phyloP scores from a whole-genome alignment of 805 yeast species.

The Lipomyces orientalis region DNA sequence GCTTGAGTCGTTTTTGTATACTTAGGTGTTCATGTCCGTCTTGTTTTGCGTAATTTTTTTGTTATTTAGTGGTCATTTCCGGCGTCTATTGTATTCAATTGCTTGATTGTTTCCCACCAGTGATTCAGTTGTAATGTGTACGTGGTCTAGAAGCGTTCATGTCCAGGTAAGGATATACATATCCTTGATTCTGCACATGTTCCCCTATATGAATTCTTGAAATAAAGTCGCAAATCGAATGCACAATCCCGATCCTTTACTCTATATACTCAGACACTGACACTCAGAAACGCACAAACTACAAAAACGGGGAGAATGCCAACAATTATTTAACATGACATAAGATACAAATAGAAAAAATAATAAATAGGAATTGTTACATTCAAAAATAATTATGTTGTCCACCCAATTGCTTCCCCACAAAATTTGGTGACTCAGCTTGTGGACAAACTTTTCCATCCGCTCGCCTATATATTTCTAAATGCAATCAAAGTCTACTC shows the following conservation, averaged over 20 bases:
- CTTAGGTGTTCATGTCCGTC: neutral
- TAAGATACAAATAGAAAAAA: neutral
- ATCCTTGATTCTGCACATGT: too few relatives aligned
- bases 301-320: neutral
- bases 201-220: neutral
- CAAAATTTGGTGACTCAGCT: too few relatives aligned
- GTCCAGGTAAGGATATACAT: neutral
- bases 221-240: neutral
- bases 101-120: neutral
- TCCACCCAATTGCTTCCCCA: neutral
- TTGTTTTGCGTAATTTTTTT: neutral
- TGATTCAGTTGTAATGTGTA: neutral
- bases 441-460: too few relatives aligned
- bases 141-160: neutral
- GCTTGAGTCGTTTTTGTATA: conserved; percentile 13
- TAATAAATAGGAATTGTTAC: neutral
- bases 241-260: neutral
- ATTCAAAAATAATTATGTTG: neutral
- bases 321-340: neutral
- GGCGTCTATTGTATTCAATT: neutral
- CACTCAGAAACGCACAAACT: neutral
- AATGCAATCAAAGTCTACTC: neutral
- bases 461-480: neutral
- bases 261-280: neutral
- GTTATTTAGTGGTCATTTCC: neutral